These are phyloP conservation scores for Botryosphaeria dothidea DNA, from an alignment of 2,329 filamentous ascomycete genomes.

Conservation along the genomic window DNA sequence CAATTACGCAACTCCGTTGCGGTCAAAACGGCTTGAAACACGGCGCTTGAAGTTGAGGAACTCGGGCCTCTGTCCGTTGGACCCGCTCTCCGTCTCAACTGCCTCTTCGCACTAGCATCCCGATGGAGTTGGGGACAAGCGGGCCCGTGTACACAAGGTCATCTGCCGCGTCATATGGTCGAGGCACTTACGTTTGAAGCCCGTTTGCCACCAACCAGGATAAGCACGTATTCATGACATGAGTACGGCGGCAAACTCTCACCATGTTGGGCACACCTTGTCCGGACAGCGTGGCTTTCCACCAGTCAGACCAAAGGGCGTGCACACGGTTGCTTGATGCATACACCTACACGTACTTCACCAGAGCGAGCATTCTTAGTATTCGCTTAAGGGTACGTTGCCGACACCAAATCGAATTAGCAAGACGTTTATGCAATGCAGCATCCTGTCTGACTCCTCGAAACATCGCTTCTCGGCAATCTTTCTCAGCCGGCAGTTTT, in stretches of 20 bases:
- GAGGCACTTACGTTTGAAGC: neutral
- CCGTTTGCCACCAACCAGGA: neutral
- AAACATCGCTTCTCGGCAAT: too few relatives aligned
- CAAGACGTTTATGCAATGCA: neutral
- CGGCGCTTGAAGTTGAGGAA: neutral
- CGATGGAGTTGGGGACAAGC: neutral
- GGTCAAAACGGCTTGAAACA: neutral
- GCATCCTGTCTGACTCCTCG: neutral
- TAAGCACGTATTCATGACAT: constrained; percentile 1
- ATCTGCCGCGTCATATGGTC: neutral
- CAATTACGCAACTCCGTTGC: neutral
- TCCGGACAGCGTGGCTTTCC: too few relatives aligned
- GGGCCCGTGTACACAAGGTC: neutral
- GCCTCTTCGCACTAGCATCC: too few relatives aligned
- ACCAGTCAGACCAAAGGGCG: neutral
- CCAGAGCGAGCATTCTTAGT: neutral
- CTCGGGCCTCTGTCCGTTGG: neutral
- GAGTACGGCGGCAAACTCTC: neutral
- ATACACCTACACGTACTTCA: neutral
- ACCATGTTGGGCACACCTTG: neutral
- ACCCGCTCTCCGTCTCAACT: neutral
- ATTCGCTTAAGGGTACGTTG: neutral
- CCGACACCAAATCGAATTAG: neutral
- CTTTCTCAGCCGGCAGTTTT: neutral
- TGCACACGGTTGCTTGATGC: neutral